phyloP scores from a whole-genome alignment of 2,329 filamentous ascomycete genomes.

The Pezicula neosporulosa region DNA sequence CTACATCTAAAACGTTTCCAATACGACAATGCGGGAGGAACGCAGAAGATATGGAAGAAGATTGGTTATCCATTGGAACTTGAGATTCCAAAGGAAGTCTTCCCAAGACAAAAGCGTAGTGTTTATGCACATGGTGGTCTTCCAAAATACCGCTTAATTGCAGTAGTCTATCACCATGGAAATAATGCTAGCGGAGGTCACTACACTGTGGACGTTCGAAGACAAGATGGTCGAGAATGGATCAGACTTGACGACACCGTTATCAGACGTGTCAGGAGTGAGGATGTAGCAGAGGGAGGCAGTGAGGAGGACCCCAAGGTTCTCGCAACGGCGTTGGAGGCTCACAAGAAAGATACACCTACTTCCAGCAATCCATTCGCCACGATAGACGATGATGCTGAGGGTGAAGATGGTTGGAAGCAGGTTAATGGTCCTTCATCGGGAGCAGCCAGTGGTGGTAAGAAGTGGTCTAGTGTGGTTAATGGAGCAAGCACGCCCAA shows the following conservation, averaged over 20 bases:
- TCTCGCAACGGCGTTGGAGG: slow-evolving; percentile 62
- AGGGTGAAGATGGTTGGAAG: slow-evolving; percentile 75
- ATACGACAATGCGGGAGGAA: slow-evolving; percentile 83
- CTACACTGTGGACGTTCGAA: slow-evolving; percentile 94
- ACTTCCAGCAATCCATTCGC: slow-evolving; percentile 71
- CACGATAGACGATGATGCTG: slow-evolving; percentile 58
- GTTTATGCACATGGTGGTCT: slow-evolving; percentile 63
- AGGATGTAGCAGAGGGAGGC: slow-evolving; percentile 85
- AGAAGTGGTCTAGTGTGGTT: slow-evolving; percentile 69
- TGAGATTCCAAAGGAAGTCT: slow-evolving; percentile 87
- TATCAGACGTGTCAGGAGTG: slow-evolving; percentile 77
- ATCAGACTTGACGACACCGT: slow-evolving; percentile 92
- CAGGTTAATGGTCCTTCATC: slow-evolving; percentile 65
- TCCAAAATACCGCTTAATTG: slow-evolving; percentile 81
- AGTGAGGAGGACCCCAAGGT: slow-evolving; percentile 74
- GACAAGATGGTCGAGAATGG: slow-evolving; percentile 95
- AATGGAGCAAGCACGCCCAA: slow-evolving; percentile 63
- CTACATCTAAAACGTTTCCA: slow-evolving; percentile 97
- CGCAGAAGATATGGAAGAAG: slow-evolving; percentile 98
- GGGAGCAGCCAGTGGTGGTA: slow-evolving; percentile 40
- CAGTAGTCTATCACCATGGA: slow-evolving; percentile 95
- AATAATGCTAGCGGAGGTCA: slow-evolving; percentile 95
- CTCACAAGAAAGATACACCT: slow-evolving; percentile 54
- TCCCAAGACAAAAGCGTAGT: slow-evolving; percentile 70
- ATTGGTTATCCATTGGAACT: slow-evolving; percentile 92